Evolutionary conservation across 441 rosid genomes (phyloP).

Genomic region (Adansonia grandidieri): DNA sequence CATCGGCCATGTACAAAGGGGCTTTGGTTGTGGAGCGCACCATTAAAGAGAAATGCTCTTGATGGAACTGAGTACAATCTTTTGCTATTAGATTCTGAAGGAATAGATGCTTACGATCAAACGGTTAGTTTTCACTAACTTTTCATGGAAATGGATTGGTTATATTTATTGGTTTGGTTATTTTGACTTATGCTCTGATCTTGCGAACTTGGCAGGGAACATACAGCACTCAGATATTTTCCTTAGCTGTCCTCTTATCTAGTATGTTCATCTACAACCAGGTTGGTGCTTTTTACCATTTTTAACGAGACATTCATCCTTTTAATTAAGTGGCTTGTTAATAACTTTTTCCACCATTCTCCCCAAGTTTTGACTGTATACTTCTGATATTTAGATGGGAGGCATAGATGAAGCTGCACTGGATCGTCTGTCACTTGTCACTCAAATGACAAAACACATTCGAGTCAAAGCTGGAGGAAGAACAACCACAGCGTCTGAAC

Average conservation of each 20-base stretch:
- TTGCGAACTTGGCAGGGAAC: conserved; percentile 69
- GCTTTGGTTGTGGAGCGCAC: conserved; percentile 98
- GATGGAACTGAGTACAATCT: conserved; percentile 96
- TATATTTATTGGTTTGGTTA: background rate
- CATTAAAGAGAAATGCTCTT: conserved; percentile 85
- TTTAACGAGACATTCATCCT: conserved; percentile 5
- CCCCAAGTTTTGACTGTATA: background rate
- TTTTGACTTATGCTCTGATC: background rate
- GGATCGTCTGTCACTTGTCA: conserved; percentile 97
- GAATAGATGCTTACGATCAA: conserved; percentile 97
- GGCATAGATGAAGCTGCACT: conserved; percentile 98
- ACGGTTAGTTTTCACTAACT: conserved; percentile 56
- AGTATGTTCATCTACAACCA: conserved; percentile 98
- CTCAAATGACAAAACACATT: conserved; percentile 97
- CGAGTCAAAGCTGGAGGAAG: conserved; percentile 92
- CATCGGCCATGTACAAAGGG: conserved; percentile 98
- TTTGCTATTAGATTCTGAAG: conserved; percentile 88
- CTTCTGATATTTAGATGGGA: conserved; percentile 68
- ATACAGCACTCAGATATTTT: conserved; percentile 97
- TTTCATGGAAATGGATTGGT: background rate
- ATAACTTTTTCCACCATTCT: background rate
- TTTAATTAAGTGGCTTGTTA: background rate
- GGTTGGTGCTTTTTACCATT: conserved; percentile 44
- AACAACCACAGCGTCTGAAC: conserved; percentile 66
- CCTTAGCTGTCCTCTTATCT: conserved; percentile 92